phyloP scores from a whole-genome alignment of 768 basidiomycete genomes.

The Exsudoporus frostii region DNA sequence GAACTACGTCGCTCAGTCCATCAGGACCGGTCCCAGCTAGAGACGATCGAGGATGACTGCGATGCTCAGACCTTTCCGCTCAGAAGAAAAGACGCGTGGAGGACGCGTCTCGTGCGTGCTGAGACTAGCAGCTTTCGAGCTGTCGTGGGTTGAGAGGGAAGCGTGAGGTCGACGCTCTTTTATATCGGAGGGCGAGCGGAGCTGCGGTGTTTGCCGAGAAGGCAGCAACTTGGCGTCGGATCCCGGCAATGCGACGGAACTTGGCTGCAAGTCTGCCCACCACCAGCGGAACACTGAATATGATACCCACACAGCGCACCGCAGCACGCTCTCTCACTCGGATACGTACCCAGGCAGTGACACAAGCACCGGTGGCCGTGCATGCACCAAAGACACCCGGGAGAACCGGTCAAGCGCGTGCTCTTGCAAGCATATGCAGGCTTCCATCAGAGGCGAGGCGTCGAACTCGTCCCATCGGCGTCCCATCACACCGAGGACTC shows the following conservation, averaged over 20 bases:
- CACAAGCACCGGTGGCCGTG: constrained; percentile 4
- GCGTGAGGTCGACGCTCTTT: neutral
- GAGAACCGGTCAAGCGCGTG: constrained; percentile 7
- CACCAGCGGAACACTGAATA: constrained; percentile 2
- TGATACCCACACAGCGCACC: constrained; percentile 33
- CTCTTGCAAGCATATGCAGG: neutral
- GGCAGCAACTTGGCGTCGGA: constrained; percentile 2
- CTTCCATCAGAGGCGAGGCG: neutral
- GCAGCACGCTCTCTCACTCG: constrained; percentile 24
- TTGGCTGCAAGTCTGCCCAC: constrained; percentile 1
- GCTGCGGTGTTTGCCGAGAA: constrained; percentile 14
- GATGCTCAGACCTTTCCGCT: constrained; percentile 35
- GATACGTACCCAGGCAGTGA: constrained; percentile 14
- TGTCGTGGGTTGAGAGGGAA: constrained; percentile 13
- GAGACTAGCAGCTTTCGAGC: constrained; percentile 32
- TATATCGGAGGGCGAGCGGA: constrained; percentile 15
- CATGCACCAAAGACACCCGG: constrained; percentile 5
- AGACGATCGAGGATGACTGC: constrained; percentile 30
- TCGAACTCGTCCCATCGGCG: neutral
- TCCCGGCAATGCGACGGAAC: constrained; percentile 23
- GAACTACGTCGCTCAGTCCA: constrained; percentile 21
- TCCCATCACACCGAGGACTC: constrained; percentile 10
- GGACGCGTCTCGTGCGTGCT: constrained; percentile 22
- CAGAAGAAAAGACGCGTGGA: constrained; percentile 22
- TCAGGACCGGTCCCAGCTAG: constrained; percentile 27